A percentile compares a stretch with the other conserved stretches of the same genome.
phyloP scores from a whole-genome alignment of 2,329 filamentous ascomycete genomes.

The Monilinia polystroma region DNA sequence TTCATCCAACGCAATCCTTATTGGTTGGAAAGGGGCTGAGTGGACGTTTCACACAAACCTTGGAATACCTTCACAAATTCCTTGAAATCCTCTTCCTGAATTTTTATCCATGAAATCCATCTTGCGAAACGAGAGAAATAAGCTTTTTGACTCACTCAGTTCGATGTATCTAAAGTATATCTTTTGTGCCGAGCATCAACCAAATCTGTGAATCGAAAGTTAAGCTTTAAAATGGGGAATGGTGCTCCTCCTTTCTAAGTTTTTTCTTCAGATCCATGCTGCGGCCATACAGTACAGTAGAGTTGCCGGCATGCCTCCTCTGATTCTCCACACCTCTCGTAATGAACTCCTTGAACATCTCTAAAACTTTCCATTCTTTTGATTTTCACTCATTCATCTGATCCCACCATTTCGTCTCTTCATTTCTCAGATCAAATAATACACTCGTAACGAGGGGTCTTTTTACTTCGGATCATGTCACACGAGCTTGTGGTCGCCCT shows the following conservation, averaged over 20 bases:
- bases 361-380: not conserved
- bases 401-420: conserved; percentile 3
- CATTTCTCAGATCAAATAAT: conserved; percentile 3
- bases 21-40: not conserved
- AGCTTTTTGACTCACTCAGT: not conserved
- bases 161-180: not conserved
- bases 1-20: not conserved
- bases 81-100: not conserved
- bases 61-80: not conserved
- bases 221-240: not conserved
- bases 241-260: not conserved
- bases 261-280: not conserved
- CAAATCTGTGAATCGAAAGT: not conserved
- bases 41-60: not conserved
- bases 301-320: not conserved
- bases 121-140: not conserved
- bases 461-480: not conserved
- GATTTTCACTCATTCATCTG: not conserved
- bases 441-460: not conserved
- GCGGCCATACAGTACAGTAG: not conserved
- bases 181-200: not conserved
- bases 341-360: not conserved
- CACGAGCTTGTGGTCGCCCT: not conserved
- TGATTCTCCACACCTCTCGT: not conserved
- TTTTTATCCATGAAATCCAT: not conserved